Evolutionary conservation across 208 protist genomes (phyloP).

Genomic region (Porcisia hertigi): DNA sequence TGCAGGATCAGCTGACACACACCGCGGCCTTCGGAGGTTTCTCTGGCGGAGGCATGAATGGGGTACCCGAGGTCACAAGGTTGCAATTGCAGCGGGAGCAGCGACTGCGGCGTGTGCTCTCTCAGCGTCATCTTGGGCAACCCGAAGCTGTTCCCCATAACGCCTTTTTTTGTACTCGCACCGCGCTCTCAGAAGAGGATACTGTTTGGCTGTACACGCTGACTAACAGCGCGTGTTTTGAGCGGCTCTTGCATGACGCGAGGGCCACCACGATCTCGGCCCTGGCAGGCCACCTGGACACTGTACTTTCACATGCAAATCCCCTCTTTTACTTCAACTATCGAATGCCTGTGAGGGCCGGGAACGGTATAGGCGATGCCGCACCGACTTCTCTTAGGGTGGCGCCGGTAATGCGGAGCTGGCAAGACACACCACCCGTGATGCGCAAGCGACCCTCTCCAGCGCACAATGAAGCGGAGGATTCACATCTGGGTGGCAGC

Average conservation of each 20-base stretch:
- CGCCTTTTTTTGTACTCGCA: slow-evolving; percentile 37
- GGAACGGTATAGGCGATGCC: not conserved
- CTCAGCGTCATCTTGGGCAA: slow-evolving; percentile 61
- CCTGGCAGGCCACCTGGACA: slow-evolving; percentile 26
- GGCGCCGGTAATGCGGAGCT: slow-evolving; percentile 20
- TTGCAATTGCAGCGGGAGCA: slow-evolving; percentile 62
- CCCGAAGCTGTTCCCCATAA: slow-evolving; percentile 16
- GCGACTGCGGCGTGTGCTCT: slow-evolving; percentile 54
- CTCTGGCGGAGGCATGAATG: not conserved
- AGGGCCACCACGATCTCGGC: not conserved
- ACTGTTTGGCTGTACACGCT: slow-evolving; percentile 51
- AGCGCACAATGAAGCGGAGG: not conserved
- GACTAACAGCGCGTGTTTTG: slow-evolving; percentile 55
- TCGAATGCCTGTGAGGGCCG: slow-evolving; percentile 14
- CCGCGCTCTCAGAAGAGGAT: slow-evolving; percentile 43
- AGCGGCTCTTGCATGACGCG: slow-evolving; percentile 25
- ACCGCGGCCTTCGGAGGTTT: not conserved
- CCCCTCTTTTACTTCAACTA: slow-evolving; percentile 31
- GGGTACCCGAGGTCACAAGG: slow-evolving; percentile 23
- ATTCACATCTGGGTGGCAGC: not conserved
- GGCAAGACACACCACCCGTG: not conserved
- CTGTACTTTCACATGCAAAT: slow-evolving; percentile 16
- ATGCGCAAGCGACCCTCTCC: slow-evolving; percentile 5
- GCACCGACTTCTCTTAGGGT: not conserved
- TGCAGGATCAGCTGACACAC: not conserved